phyloP scores from a whole-genome alignment of 148 eudicot species.

The Rhododendron henanense region DNA sequence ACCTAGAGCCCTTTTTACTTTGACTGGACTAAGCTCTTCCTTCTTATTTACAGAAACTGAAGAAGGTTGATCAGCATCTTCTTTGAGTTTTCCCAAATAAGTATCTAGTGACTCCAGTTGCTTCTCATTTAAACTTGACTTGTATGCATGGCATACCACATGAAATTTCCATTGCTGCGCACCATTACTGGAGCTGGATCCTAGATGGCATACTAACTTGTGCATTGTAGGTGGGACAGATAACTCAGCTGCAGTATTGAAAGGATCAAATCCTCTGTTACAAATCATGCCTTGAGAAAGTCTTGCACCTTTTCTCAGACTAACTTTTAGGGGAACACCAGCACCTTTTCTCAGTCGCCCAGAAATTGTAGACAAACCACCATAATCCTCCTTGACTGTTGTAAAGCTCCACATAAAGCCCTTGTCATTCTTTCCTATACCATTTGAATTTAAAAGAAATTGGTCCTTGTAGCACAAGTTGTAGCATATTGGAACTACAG shows the following conservation, averaged over 20 bases:
- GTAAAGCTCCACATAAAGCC: conserved; percentile 13
- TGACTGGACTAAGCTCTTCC: conserved; percentile 10
- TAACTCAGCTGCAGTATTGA: background rate
- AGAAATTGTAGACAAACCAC: conserved; percentile 17
- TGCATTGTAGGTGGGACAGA: background rate
- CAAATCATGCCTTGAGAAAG: conserved; percentile 6
- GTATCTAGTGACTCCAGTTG: conserved; percentile 45
- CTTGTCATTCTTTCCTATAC: conserved; percentile 10
- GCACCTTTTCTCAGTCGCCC: background rate
- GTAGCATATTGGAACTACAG: conserved; percentile 33
- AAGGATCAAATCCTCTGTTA: conserved; percentile 2
- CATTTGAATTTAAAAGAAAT: conserved; percentile 7
- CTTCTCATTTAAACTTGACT: conserved; percentile 31
- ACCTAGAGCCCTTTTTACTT: conserved; percentile 28
- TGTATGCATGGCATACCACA: conserved; percentile 21
- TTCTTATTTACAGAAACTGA: conserved; percentile 16
- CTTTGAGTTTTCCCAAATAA: conserved; percentile 42
- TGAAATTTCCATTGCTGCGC: conserved; percentile 15
- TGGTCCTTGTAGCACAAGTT: conserved; percentile 25
- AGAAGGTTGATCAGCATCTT: conserved; percentile 22
- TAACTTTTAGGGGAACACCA: background rate
- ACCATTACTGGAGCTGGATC: conserved; percentile 11
- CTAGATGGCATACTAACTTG: background rate
- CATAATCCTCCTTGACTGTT: conserved; percentile 18
- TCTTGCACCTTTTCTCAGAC: background rate